Conservation (phyloP, 2,329 filamentous ascomycete genomes). For the Elsinoe ampelina region DNA sequence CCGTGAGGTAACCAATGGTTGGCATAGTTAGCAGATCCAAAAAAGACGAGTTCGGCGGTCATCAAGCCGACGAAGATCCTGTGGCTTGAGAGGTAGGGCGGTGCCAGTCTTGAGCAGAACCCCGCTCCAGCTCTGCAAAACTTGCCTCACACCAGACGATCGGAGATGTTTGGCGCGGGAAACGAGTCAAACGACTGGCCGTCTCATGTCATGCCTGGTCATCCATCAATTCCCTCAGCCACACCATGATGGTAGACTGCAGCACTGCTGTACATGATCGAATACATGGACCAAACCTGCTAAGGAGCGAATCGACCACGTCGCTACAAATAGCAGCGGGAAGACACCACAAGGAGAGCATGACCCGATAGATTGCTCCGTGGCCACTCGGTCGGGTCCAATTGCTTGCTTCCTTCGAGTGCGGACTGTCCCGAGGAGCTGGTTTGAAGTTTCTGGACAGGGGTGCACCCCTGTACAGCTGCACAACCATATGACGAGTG, state of each 20-base stretch:
- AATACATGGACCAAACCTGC: background rate
- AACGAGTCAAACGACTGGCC: background rate
- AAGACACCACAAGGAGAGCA: background rate
- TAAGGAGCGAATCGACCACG: background rate
- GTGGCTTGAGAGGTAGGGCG: slow-evolving; percentile 5
- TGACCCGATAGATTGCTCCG: background rate
- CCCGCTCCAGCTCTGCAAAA: background rate
- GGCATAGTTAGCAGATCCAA: background rate
- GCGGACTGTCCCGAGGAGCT: background rate
- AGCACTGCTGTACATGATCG: background rate
- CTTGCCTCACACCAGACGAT: background rate
- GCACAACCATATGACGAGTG: slow-evolving; percentile 1
- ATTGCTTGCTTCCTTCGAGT: background rate
- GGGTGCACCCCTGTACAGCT: slow-evolving; percentile 3
- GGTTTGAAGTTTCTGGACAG: background rate
- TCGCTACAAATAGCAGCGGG: slow-evolving; percentile 2
- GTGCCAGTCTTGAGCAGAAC: background rate
- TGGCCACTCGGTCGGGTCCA: background rate
- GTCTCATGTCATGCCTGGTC: background rate
- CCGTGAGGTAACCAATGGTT: background rate
- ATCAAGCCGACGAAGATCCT: background rate
- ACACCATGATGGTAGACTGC: background rate
- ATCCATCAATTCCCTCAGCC: background rate
- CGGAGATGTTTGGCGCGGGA: slow-evolving; percentile 1
- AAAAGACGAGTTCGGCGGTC: background rate